Percentiles rank a stretch among this genome's conserved stretches.
These are phyloP conservation scores for Phytopythium oedochilum DNA, from an alignment of 352 stramenopile species.

Conservation along the genomic window DNA sequence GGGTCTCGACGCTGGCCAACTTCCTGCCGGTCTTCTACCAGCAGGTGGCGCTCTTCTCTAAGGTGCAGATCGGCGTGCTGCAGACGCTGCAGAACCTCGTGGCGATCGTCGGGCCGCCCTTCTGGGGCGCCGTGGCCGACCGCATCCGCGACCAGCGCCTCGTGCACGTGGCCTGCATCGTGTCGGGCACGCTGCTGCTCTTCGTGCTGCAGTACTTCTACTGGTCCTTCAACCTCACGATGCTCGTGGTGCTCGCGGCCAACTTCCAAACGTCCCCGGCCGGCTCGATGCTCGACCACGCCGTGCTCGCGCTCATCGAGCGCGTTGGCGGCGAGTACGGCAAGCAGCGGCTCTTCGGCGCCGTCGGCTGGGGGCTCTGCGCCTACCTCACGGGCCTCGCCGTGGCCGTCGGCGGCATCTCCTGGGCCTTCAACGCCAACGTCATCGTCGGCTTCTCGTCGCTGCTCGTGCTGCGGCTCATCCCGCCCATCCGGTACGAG, in stretches of 20 bases:
- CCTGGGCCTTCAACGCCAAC: conserved; percentile 76
- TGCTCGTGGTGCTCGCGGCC: conserved; percentile 45
- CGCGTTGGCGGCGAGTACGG: conserved; percentile 75
- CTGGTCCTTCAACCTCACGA: conserved; percentile 44
- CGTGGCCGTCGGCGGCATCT: conserved; percentile 51
- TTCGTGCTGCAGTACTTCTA: conserved; percentile 51
- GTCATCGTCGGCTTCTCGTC: conserved; percentile 42
- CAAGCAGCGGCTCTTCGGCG: conserved; percentile 78
- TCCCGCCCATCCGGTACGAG: conserved; percentile 23
- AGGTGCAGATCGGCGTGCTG: conserved; percentile 73
- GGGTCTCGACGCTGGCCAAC: conserved; percentile 64
- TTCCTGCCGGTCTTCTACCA: conserved; percentile 77
- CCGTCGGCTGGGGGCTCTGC: conserved; percentile 54
- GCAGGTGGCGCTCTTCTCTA: conserved; percentile 54
- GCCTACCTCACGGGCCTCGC: conserved; percentile 71
- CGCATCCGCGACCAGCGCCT: conserved; percentile 52
- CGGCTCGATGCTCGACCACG: conserved; percentile 65
- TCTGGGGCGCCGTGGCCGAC: conserved; percentile 74
- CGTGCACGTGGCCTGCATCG: conserved; percentile 58
- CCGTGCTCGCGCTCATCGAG: conserved; percentile 57
- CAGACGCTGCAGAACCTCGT: conserved; percentile 65
- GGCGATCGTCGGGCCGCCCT: conserved; percentile 58
- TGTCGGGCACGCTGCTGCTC: conserved; percentile 52
- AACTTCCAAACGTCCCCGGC: conserved; percentile 65
- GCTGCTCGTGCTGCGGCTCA: conserved; percentile 57